Base-by-base conservation (phyloP, 805 yeast species). In the Wickerhamiella domercqiae region DNA sequence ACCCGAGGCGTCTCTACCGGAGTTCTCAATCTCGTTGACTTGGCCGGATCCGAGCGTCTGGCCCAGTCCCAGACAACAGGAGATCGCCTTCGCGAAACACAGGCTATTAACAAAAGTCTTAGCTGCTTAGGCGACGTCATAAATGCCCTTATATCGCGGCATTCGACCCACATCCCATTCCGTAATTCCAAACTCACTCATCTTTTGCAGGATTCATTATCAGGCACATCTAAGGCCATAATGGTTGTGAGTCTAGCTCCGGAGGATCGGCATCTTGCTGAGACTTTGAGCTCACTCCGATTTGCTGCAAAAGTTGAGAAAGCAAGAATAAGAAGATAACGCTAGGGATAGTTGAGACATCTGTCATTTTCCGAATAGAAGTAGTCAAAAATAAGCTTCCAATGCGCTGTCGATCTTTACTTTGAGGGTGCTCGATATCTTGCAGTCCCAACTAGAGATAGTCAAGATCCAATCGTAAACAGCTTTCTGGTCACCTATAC, bases 181-280 rank as follows among this genome's bases (percentile, higher is more conserved):
- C 55, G 87, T 53, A 68, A 74, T 57, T 73, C 90, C 31, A 71
- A 75, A 58, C 55, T 87, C 51, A 87, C 98, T 0, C 81, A 81
- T 52, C 61, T 86, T 11, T 62, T 87, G 41, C 90, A 84, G 50
- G 74, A 80, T 51, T 83, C 95, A 13, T 63, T 87, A 19, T 74
- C 78, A 5, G 95, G 94, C 0, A 69, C 72, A 39, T 80, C 94
- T 2, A 90, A 87, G 56, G 83, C 95, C 0, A 63, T 87, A 41
- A 84, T 87, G 94, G 78, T 87, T 64, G 95, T 84, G 13, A 86
- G 83, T 49, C 66, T 86, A 1, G 78, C 94, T 1, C 84, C 94
- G 3, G 59, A 68, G 35, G 54, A 53, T 7, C 57, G 57, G 13
- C 79, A 81, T 53, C 63, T 75, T 29, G 70, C 66, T 46, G 98